Percentiles rank a stretch among this genome's conserved stretches.
Conservation (phyloP, 805 yeast species). For the Lipomyces starkeyi region DNA sequence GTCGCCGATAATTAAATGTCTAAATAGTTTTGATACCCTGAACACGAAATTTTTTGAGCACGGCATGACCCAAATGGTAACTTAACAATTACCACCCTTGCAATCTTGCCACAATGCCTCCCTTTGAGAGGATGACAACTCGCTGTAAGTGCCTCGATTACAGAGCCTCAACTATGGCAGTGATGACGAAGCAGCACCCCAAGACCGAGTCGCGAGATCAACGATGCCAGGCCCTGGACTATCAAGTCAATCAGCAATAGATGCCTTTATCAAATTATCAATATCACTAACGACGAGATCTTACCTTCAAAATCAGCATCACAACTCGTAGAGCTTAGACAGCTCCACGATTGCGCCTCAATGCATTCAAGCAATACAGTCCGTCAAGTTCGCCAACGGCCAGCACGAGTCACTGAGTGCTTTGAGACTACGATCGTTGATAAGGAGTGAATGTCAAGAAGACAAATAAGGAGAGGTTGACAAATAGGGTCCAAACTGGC, state of each 20-base stretch:
- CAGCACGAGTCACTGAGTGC: too few relatives aligned
- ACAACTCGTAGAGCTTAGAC: background rate
- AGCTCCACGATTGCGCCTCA: too few relatives aligned
- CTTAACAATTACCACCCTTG: constrained; percentile 4
- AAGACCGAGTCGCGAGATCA: constrained; percentile 1
- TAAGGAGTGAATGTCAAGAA: too few relatives aligned
- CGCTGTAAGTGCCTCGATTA: constrained; percentile 4
- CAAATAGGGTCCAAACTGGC: too few relatives aligned
- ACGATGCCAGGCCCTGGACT: background rate
- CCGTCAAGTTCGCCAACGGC: too few relatives aligned
- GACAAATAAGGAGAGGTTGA: too few relatives aligned
- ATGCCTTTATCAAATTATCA: background rate
- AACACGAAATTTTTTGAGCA: too few relatives aligned
- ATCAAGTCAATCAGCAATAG: constrained; percentile 4
- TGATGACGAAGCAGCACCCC: background rate
- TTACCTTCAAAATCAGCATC: constrained; percentile 4
- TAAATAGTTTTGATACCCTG: too few relatives aligned
- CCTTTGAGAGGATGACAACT: constrained; percentile 3
- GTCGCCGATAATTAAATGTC: too few relatives aligned
- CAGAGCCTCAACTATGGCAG: too few relatives aligned
- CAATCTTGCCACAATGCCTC: background rate
- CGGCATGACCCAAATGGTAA: background rate
- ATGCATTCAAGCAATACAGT: too few relatives aligned
- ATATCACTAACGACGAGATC: background rate
- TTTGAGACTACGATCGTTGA: too few relatives aligned